Percentiles rank a stretch among this genome's conserved stretches.
phyloP scores from a whole-genome alignment of 78 protist species.

The Dictyostelium capitatum region DNA sequence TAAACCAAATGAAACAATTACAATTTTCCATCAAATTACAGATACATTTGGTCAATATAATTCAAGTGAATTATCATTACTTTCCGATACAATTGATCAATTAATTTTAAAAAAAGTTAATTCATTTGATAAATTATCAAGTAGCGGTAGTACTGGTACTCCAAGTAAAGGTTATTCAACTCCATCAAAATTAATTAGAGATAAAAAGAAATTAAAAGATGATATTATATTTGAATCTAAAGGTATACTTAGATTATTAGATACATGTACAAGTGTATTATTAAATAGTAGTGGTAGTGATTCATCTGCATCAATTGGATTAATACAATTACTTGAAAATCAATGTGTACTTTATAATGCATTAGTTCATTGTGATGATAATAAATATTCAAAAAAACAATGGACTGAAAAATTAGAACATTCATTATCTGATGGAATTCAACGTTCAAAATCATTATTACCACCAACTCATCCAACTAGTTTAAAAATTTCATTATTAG shows the following conservation, averaged over 20 bases:
- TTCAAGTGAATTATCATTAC: background rate
- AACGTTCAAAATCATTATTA: background rate
- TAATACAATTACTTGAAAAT: background rate
- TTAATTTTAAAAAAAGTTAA: background rate
- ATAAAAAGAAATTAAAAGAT: constrained; percentile 28
- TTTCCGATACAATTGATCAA: background rate
- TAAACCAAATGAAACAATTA: constrained; percentile 2
- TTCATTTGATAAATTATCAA: background rate
- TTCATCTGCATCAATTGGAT: background rate
- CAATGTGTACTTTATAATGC: background rate
- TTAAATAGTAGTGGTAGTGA: background rate
- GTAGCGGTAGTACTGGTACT: background rate
- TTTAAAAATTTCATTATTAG: background rate
- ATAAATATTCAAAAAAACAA: constrained; percentile 35
- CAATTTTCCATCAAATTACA: constrained; percentile 47
- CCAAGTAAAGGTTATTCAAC: background rate
- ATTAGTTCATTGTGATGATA: background rate
- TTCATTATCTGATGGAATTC: background rate
- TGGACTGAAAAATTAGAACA: constrained; percentile 1
- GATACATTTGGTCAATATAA: constrained; percentile 70
- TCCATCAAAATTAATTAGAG: background rate
- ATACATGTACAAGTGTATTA: background rate
- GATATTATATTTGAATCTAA: constrained; percentile 39
- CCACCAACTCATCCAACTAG: constrained; percentile 18
- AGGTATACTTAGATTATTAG: constrained; percentile 38